Percentiles rank a stretch among this genome's conserved stretches.
phyloP scores from a whole-genome alignment of 1,139 yeast species.

The Scheffersomyces illinoinensis region DNA sequence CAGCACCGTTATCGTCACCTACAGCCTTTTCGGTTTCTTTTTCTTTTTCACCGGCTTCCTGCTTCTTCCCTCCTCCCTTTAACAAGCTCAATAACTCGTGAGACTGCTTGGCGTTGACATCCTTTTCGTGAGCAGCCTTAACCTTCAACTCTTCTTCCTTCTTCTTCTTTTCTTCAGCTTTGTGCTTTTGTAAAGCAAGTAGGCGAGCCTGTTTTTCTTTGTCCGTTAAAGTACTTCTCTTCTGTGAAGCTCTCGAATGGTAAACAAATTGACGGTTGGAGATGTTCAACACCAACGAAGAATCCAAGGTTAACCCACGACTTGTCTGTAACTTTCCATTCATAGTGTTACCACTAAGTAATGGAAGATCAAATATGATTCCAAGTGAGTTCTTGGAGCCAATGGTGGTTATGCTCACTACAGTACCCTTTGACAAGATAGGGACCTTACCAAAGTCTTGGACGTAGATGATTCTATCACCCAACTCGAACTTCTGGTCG shows the following conservation, averaged over 20 bases:
- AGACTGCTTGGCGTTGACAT: conserved; percentile 15
- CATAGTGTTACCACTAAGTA: conserved; percentile 79
- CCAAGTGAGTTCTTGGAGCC: conserved; percentile 63
- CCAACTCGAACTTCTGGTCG: conserved; percentile 76
- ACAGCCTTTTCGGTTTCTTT: conserved; percentile 14
- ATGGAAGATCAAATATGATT: conserved; percentile 79
- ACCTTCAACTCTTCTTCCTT: conserved; percentile 8
- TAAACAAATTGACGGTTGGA: conserved; percentile 72
- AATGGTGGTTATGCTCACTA: conserved; percentile 71
- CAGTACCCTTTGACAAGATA: conserved; percentile 84
- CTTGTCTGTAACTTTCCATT: conserved; percentile 75
- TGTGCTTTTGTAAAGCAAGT: conserved; percentile 17
- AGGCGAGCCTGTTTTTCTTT: conserved; percentile 23
- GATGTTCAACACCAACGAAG: conserved; percentile 78
- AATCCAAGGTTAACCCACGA: conserved; percentile 83
- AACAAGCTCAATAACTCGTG: conserved; percentile 24
- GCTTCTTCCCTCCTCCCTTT: conserved; percentile 24
- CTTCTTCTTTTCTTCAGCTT: conserved; percentile 21
- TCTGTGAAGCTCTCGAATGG: conserved; percentile 67
- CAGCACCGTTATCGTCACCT: conserved; percentile 15
- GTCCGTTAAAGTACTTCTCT: conserved; percentile 32
- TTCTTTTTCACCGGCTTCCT: conserved; percentile 8
- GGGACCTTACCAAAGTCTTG: conserved; percentile 92
- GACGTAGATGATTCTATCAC: conserved; percentile 87
- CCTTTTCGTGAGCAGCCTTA: conserved; percentile 6